Evolutionary conservation across 495 filamentous ascomycete genomes (phyloP).

Genomic region (Aspergillus cristatus): DNA sequence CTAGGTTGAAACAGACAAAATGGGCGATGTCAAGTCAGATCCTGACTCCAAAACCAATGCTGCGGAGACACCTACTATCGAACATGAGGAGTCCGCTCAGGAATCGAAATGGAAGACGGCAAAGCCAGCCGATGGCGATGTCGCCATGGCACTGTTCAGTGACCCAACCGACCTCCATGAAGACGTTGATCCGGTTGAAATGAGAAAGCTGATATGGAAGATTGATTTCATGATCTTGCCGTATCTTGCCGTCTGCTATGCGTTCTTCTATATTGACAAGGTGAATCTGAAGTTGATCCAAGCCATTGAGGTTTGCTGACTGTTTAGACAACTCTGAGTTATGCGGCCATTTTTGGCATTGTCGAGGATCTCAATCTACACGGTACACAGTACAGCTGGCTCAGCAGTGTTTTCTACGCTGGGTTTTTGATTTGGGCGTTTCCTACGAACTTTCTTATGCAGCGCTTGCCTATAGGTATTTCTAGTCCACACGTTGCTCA

Average conservation of each 20-base stretch:
- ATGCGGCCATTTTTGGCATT: conserved; percentile 53
- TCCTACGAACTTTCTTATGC: conserved; percentile 46
- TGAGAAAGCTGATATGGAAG: conserved; percentile 41
- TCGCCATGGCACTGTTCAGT: conserved; percentile 36
- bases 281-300: conserved; percentile 7
- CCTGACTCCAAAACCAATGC: conserved; percentile 16
- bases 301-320: conserved; percentile 19
- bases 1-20: conserved; percentile 3
- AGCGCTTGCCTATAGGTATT: conserved; percentile 45
- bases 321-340: conserved; percentile 46
- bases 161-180: conserved; percentile 35
- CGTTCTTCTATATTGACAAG: conserved; percentile 54
- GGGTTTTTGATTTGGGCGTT: conserved; percentile 42
- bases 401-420: conserved; percentile 41
- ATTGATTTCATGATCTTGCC: conserved; percentile 45
- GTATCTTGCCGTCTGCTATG: conserved; percentile 48
- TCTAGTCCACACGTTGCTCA: background rate
- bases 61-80: conserved; percentile 13
- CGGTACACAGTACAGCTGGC: conserved; percentile 42
- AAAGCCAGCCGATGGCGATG: conserved; percentile 31
- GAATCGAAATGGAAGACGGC: conserved; percentile 18
- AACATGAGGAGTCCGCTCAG: conserved; percentile 18
- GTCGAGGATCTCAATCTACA: conserved; percentile 35
- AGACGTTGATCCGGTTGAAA: conserved; percentile 39
- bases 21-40: conserved; percentile 10